Evolutionary conservation across 768 basidiomycete genomes (phyloP), one percentile per base, ranked within the genome.

Genomic region (Butyriboletus loyo): DNA sequence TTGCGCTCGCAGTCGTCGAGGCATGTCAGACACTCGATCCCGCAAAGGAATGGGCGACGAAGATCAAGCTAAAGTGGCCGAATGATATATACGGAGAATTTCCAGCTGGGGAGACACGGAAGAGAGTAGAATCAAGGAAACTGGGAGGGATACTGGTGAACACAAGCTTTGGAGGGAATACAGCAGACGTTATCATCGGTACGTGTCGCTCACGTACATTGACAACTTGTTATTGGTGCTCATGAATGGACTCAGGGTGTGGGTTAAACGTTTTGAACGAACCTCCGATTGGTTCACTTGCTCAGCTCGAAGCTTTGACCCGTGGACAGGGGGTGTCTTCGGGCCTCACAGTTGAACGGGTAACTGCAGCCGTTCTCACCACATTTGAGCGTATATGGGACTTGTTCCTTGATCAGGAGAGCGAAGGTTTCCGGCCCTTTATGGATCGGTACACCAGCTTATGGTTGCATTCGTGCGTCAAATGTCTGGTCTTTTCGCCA

Each of bases 101-200:
- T 36, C 82, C 74, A 31, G 72, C 67, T 4, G 73, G 66, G 2
- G 74, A 73, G 5, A 13, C 47, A 6, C 6, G 25, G 31, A 54
- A 31, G 19, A 40, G 36, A 1, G 73, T 72, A 19, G 81, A 82
- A 58, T 70, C 70, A 52, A 85, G 80, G 69, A 98, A 99, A 70
- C 73, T 98, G 32, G 96, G 96, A 1, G 96, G 97, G 0, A 86
- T 98, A 17, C 72, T 98, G 22, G 91, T 99, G 31, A 96, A 88
- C 60, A 92, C 91, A 25, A 88, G 80, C 61, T 93, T 94, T 56
- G 73, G 75, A n/a, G 81, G 81, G 1, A 85, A 83, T 0, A 77
- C 78, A 22, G 87, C 87, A 28, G 83, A 90, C 49, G 73, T 98
- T 31, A 79, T 97, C 27, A 80, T 96, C 21, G 95, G 95, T 92